A percentile compares a stretch with the other conserved stretches of the same genome.
Conservation (phyloP, 2,329 filamentous ascomycete species). For the Gremmenia infestans region DNA sequence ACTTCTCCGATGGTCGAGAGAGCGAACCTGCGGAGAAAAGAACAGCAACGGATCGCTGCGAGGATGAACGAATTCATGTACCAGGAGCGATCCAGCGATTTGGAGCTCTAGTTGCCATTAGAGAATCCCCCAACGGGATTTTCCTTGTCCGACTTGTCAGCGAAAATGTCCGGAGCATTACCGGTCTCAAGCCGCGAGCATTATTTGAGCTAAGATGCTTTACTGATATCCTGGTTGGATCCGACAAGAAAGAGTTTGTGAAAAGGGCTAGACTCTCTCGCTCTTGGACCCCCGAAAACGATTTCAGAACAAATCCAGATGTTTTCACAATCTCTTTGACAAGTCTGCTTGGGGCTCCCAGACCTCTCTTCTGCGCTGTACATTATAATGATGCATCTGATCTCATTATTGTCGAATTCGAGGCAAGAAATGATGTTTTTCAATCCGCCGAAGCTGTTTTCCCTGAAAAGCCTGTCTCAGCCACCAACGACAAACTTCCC, state of each 20-base stretch:
- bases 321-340: constrained; percentile 19
- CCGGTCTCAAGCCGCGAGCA: constrained; percentile 14
- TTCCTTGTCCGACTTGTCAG: constrained; percentile 20
- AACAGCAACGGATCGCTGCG: constrained; percentile 8
- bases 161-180: constrained; percentile 18
- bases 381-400: constrained; percentile 12
- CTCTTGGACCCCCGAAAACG: neutral
- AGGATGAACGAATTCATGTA: constrained; percentile 24
- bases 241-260: constrained; percentile 18
- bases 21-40: neutral
- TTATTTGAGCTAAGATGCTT: constrained; percentile 21
- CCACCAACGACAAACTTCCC: constrained; percentile 10
- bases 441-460: constrained; percentile 10
- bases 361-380: constrained; percentile 19
- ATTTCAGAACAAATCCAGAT: constrained; percentile 14
- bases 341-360: constrained; percentile 11
- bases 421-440: constrained; percentile 16
- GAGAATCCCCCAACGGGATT: constrained; percentile 9
- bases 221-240: constrained; percentile 16
- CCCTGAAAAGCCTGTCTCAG: constrained; percentile 7
- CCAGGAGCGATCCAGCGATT: constrained; percentile 21
- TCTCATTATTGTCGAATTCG: constrained; percentile 22
- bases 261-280: constrained; percentile 8
- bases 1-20: neutral
- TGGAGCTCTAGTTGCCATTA: constrained; percentile 20